A percentile compares a stretch with the other conserved stretches of the same genome.
phyloP scores from a whole-genome alignment of 1,139 yeast genomes.

The Magnusiomyces clavatus region DNA sequence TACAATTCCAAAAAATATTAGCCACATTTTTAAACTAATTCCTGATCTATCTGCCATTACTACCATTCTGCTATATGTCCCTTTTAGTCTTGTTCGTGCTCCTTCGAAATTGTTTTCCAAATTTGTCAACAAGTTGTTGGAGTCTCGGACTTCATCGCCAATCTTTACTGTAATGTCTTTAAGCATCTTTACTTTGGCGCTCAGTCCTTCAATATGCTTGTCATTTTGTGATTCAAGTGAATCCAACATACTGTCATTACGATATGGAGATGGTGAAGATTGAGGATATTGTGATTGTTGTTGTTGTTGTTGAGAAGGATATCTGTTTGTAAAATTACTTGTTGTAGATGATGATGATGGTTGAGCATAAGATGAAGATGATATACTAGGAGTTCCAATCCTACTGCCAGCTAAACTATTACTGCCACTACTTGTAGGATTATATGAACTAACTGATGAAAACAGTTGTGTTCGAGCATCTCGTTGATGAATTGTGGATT shows the following conservation, averaged over 20 bases:
- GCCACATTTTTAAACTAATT: conserved; percentile 74
- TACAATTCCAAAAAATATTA: conserved; percentile 54
- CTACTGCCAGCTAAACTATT: neutral
- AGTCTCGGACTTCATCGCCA: conserved; percentile 79
- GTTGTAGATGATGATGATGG: no score
- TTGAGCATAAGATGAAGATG: no score
- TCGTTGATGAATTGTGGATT: no score
- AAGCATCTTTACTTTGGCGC: conserved; percentile 59
- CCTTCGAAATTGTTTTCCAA: conserved; percentile 44
- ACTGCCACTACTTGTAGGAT: conserved; percentile 22
- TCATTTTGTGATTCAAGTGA: conserved; percentile 77
- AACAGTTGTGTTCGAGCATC: conserved; percentile 31
- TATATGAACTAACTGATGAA: conserved; percentile 27
- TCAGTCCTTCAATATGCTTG: conserved; percentile 63
- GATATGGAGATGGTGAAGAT: conserved; percentile 42
- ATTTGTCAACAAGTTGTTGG: conserved; percentile 53
- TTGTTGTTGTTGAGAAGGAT: conserved; percentile 34
- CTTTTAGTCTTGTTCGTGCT: conserved; percentile 45
- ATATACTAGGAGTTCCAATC: no score
- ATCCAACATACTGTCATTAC: conserved; percentile 38
- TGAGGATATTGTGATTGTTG: conserved; percentile 23
- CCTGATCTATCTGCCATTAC: conserved; percentile 79
- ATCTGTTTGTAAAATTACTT: conserved; percentile 7
- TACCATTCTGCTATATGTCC: conserved; percentile 67
- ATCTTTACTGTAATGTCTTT: conserved; percentile 65